phyloP scores from a whole-genome alignment of 768 basidiomycete species.

The Vararia minispora region DNA sequence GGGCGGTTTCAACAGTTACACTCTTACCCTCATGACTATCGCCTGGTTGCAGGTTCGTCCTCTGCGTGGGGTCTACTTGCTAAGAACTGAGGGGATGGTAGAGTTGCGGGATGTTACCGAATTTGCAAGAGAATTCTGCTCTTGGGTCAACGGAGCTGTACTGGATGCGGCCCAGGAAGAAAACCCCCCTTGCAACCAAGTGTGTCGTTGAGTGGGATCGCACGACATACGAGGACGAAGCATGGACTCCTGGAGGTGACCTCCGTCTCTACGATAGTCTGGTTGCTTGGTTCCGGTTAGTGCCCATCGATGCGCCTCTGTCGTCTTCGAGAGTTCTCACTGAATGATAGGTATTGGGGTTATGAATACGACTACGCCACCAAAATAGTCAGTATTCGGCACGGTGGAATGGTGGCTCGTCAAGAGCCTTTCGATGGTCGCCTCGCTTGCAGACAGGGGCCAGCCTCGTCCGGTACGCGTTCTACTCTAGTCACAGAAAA shows the following conservation, averaged over 20 bases:
- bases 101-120: conserved; percentile 36
- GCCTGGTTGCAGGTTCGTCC: conserved; percentile 42
- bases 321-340: conserved; percentile 1
- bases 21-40: conserved; percentile 49
- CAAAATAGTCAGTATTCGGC: conserved; percentile 26
- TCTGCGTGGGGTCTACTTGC: neutral
- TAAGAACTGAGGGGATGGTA: conserved; percentile 14
- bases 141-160: conserved; percentile 16
- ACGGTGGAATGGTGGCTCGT: conserved; percentile 27
- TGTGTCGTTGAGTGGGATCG: conserved; percentile 3
- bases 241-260: conserved; percentile 2
- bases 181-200: too few relatives aligned
- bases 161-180: conserved; percentile 21
- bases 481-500: neutral
- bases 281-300: conserved; percentile 5
- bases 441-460: neutral
- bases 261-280: conserved; percentile 8
- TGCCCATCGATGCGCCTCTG: neutral
- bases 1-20: conserved; percentile 49
- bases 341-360: conserved; percentile 33
- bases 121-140: conserved; percentile 32
- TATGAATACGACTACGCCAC: conserved; percentile 24
- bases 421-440: conserved; percentile 1
- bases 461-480: neutral
- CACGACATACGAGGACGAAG: conserved; percentile 10